Evolutionary conservation across 768 basidiomycete genomes (phyloP).

Genomic region (Lentinula sp.): DNA sequence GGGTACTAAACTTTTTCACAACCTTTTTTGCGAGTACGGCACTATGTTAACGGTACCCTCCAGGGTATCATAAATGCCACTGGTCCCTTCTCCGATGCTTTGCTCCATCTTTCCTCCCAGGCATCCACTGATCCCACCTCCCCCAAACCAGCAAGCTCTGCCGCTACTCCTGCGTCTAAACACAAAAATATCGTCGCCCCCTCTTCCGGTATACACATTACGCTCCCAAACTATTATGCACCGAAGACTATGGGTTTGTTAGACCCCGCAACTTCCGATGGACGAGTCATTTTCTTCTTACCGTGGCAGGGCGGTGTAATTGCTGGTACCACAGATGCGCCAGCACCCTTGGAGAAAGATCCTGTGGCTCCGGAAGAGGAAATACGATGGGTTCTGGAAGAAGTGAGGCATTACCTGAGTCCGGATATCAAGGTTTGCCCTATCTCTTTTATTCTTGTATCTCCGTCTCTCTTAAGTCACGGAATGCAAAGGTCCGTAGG

Average conservation of each 20-base stretch:
- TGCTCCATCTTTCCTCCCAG: conserved; percentile 65
- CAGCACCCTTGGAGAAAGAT: conserved; percentile 40
- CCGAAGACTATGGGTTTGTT: conserved; percentile 93
- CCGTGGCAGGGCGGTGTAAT: conserved; percentile 99
- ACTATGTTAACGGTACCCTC: neutral
- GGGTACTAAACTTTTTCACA: conserved; percentile 37
- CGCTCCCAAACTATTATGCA: conserved; percentile 94
- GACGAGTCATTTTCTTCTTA: conserved; percentile 97
- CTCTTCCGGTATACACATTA: conserved; percentile 92
- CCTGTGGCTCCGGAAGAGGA: conserved; percentile 89
- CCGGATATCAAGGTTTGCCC: conserved; percentile 69
- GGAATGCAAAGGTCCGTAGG: conserved; percentile 51
- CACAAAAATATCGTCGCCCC: conserved; percentile 89
- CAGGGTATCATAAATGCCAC: conserved; percentile 96
- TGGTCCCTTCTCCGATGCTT: conserved; percentile 85
- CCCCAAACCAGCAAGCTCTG: neutral
- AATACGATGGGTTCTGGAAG: conserved; percentile 94
- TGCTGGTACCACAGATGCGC: conserved; percentile 92
- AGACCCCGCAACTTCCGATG: conserved; percentile 93
- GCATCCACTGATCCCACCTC: neutral
- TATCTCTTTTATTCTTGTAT: neutral
- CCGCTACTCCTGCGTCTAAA: conserved; percentile 32
- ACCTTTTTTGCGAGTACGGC: neutral
- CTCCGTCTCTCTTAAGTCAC: neutral
- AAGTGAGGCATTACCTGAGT: conserved; percentile 82